Evolutionary conservation across 495 filamentous ascomycete genomes (phyloP).

Genomic region (Schizothecium vesticola): DNA sequence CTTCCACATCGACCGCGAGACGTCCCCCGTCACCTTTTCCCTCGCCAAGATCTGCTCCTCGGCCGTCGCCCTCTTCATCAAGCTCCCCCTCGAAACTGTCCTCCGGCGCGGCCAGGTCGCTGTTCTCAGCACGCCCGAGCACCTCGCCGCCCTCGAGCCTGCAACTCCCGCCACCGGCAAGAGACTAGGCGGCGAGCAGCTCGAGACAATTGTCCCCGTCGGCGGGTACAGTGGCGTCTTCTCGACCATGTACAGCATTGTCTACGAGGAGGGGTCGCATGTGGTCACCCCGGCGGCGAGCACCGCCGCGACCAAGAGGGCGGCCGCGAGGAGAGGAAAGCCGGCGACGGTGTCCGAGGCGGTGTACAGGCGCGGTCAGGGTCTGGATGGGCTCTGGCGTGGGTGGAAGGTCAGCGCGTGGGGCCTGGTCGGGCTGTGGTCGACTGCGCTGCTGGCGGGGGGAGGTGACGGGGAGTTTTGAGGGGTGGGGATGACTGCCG

Average conservation of each 20-base stretch:
- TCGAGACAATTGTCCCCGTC: constrained; percentile 68
- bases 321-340: constrained; percentile 29
- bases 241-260: constrained; percentile 82
- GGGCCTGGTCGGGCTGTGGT: constrained; percentile 86
- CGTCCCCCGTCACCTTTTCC: constrained; percentile 74
- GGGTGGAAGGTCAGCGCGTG: constrained; percentile 96
- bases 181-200: constrained; percentile 6
- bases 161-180: constrained; percentile 26
- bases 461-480: constrained; percentile 48
- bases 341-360: constrained; percentile 32
- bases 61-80: constrained; percentile 72
- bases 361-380: constrained; percentile 65
- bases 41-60: constrained; percentile 71
- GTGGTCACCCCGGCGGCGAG: constrained; percentile 31
- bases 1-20: constrained; percentile 71
- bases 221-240: constrained; percentile 75
- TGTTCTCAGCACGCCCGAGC: constrained; percentile 43
- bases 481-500: background rate
- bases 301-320: background rate
- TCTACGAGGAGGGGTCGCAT: constrained; percentile 70
- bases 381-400: constrained; percentile 76
- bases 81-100: constrained; percentile 87
- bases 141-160: constrained; percentile 38
- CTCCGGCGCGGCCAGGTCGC: constrained; percentile 80
- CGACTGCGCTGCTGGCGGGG: constrained; percentile 37